Evolutionary conservation across 2,329 filamentous ascomycete genomes (phyloP).

Genomic region (Chaetomium olivaceum): DNA sequence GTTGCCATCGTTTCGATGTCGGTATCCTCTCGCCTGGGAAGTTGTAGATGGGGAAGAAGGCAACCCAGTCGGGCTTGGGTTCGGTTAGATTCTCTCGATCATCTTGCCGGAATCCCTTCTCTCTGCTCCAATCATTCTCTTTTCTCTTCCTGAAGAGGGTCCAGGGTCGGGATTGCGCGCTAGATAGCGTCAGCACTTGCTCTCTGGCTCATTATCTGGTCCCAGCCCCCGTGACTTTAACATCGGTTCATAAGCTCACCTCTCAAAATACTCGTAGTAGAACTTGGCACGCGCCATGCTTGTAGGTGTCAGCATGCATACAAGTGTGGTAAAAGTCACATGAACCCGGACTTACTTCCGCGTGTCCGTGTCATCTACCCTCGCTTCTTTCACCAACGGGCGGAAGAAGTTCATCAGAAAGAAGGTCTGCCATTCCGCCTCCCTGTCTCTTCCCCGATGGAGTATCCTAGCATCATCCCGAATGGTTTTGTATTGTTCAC

Average conservation of each 20-base stretch:
- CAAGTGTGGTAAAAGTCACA: neutral
- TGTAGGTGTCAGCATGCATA: neutral
- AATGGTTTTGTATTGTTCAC: neutral
- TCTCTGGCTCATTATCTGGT: too few species aligned
- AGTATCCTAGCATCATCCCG: neutral
- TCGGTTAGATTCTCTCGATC: neutral
- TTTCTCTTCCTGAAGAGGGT: slow-evolving; percentile 4
- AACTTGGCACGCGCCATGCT: slow-evolving; percentile 1
- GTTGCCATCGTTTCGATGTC: neutral
- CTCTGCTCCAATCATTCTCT: neutral
- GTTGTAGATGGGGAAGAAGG: slow-evolving; percentile 4
- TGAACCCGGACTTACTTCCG: neutral
- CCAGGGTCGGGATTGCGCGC: slow-evolving; percentile 1
- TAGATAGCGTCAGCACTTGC: neutral
- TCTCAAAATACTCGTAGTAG: slow-evolving; percentile 6
- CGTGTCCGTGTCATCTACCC: neutral
- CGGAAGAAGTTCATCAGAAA: neutral
- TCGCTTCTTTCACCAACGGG: neutral
- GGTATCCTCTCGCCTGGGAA: neutral
- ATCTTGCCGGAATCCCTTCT: neutral
- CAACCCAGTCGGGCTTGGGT: slow-evolving; percentile 9
- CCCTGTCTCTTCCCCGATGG: neutral
- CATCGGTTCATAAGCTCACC: neutral
- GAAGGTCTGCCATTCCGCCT: slow-evolving; percentile 5
- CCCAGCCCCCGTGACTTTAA: neutral